phyloP scores from a whole-genome alignment of 768 basidiomycete genomes.

The Pisolithus marmoratus region DNA sequence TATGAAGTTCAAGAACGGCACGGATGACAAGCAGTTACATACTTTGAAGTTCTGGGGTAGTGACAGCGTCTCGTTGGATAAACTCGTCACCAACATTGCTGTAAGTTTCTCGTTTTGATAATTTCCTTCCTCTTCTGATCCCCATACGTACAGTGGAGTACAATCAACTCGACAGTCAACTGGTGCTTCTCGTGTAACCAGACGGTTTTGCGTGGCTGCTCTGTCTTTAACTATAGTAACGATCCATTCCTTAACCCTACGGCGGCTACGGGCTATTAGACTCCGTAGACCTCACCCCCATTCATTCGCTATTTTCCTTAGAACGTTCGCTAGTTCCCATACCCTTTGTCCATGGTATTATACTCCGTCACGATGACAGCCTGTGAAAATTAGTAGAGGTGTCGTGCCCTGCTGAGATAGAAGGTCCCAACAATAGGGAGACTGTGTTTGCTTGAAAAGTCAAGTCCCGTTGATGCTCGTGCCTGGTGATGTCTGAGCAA shows the following conservation, averaged over 20 bases:
- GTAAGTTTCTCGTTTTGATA: conserved; percentile 5
- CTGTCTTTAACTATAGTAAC: conserved; percentile 23
- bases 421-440: too few relatives aligned
- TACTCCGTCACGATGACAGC: too few relatives aligned
- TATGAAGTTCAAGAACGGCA: conserved; percentile 81
- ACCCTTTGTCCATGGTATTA: too few relatives aligned
- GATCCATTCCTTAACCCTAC: conserved; percentile 23
- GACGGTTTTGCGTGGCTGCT: conserved; percentile 26
- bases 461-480: too few relatives aligned
- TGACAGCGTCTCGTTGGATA: conserved; percentile 16
- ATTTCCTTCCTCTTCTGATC: not conserved
- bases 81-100: conserved; percentile 12
- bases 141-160: conserved; percentile 11
- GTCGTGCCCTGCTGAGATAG: too few relatives aligned
- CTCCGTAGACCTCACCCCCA: not conserved
- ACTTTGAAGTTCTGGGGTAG: conserved; percentile 64
- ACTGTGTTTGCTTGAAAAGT: too few relatives aligned
- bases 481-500: too few relatives aligned
- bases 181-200: conserved; percentile 32
- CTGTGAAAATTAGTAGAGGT: too few relatives aligned
- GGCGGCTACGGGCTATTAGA: not conserved
- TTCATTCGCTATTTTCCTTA: not conserved
- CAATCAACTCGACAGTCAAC: conserved; percentile 27
- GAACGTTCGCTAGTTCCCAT: too few relatives aligned
- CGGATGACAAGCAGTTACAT: conserved; percentile 44